Conservation (phyloP, 305 asterid genomes). For the Fraxinus velutina region DNA sequence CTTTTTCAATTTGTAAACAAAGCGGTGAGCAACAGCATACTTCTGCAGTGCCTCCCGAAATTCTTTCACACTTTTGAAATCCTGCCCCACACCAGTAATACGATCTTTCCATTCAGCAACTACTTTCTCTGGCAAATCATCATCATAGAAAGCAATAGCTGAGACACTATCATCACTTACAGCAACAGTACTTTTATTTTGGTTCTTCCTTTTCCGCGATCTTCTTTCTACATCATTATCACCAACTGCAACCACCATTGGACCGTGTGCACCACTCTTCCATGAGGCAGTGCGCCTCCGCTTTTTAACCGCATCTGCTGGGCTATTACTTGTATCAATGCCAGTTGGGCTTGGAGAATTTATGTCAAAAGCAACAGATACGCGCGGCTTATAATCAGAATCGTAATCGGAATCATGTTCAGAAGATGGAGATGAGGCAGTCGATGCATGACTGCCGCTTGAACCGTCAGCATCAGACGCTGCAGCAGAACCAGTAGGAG, state of each 20-base stretch:
- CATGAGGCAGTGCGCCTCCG: slow-evolving; percentile 82
- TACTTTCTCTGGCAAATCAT: slow-evolving; percentile 67
- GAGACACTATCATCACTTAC: slow-evolving; percentile 33
- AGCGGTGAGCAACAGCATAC: slow-evolving; percentile 79
- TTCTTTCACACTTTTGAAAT: slow-evolving; percentile 71
- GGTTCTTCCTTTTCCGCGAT: slow-evolving; percentile 39
- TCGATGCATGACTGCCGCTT: slow-evolving; percentile 45
- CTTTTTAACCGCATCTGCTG: slow-evolving; percentile 91
- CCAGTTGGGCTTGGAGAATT: slow-evolving; percentile 32
- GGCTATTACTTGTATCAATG: slow-evolving; percentile 52
- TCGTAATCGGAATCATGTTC: slow-evolving; percentile 49
- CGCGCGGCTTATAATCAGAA: slow-evolving; percentile 58
- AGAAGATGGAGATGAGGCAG: slow-evolving; percentile 46
- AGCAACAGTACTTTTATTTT: slow-evolving; percentile 13
- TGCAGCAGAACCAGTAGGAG: slow-evolving; percentile 29
- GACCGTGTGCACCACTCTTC: slow-evolving; percentile 59
- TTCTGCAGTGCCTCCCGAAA: slow-evolving; percentile 80
- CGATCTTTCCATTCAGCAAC: slow-evolving; percentile 79
- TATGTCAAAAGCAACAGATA: slow-evolving; percentile 31
- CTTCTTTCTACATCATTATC: slow-evolving; percentile 40
- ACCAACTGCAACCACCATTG: slow-evolving; percentile 46
- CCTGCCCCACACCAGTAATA: slow-evolving; percentile 79
- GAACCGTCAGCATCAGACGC: slow-evolving; percentile 48
- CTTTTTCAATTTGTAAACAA: slow-evolving; percentile 71
- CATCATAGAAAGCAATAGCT: slow-evolving; percentile 35